phyloP scores from a whole-genome alignment of 2,329 filamentous ascomycete species.

The Fusarium floridanum region DNA sequence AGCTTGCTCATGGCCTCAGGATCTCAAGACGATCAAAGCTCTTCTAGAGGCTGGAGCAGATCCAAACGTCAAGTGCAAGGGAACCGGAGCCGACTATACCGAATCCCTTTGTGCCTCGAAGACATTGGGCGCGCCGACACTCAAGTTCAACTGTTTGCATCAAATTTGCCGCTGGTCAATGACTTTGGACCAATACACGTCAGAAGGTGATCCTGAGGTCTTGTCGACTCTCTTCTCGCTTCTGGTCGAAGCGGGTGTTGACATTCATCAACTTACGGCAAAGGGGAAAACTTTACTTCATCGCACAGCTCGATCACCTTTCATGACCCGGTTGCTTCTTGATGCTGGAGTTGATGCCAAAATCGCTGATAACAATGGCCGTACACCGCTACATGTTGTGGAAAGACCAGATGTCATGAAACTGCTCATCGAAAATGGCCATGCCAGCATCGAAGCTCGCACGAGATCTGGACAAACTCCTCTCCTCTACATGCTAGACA shows the following conservation, averaged over 20 bases:
- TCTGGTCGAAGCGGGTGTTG: slow-evolving; percentile 37
- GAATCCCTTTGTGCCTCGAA: not conserved
- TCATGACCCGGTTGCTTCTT: slow-evolving; percentile 33
- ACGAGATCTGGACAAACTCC: slow-evolving; percentile 34
- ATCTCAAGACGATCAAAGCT: slow-evolving; percentile 31
- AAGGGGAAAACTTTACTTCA: slow-evolving; percentile 32
- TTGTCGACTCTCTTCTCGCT: slow-evolving; percentile 25
- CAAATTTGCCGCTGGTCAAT: slow-evolving; percentile 10
- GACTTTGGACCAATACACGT: not conserved
- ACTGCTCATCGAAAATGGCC: slow-evolving; percentile 43
- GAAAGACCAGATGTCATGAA: slow-evolving; percentile 11
- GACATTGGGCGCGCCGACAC: not conserved
- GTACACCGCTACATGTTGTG: slow-evolving; percentile 33
- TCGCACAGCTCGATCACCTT: slow-evolving; percentile 5
- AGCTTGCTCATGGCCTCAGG: slow-evolving; percentile 4
- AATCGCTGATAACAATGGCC: slow-evolving; percentile 9
- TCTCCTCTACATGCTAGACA: slow-evolving; percentile 24
- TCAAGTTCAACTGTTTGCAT: slow-evolving; percentile 22
- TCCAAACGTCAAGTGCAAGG: slow-evolving; percentile 34
- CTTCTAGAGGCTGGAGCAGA: slow-evolving; percentile 50
- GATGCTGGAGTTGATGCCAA: slow-evolving; percentile 43
- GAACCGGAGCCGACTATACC: not conserved
- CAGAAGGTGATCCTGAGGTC: not conserved
- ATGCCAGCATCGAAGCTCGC: slow-evolving; percentile 40
- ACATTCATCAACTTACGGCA: slow-evolving; percentile 32